Percentiles rank a stretch among this genome's conserved stretches.
Conservation (phyloP, 1,139 yeast species). For the Candida dubliniensis region DNA sequence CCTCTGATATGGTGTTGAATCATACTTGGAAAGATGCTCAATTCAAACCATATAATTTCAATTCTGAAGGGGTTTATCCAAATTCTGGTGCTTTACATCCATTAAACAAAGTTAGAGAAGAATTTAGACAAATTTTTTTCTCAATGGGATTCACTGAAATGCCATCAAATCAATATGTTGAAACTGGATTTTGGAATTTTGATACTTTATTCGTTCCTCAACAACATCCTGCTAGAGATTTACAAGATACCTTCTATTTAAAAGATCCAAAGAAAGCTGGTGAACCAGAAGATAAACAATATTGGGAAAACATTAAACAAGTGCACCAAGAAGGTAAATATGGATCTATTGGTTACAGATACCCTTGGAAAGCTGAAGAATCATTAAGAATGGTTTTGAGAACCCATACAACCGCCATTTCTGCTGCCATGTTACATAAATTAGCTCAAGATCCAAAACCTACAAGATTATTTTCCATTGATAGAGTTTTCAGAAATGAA, state of each 20-base stretch:
- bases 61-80: constrained; percentile 89
- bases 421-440: constrained; percentile 82
- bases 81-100: constrained; percentile 95
- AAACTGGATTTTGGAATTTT: constrained; percentile 98
- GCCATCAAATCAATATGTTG: constrained; percentile 98
- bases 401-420: constrained; percentile 96
- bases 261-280: constrained; percentile 86
- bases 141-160: constrained; percentile 97
- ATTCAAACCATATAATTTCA: constrained; percentile 94
- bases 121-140: constrained; percentile 95
- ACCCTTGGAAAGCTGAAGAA: constrained; percentile 94
- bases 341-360: constrained; percentile 97
- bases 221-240: constrained; percentile 99
- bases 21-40: constrained; percentile 82
- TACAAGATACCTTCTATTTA: constrained; percentile 96
- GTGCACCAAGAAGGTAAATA: constrained; percentile 90
- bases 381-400: constrained; percentile 88
- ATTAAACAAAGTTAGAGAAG: constrained; percentile 92
- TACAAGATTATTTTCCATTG: constrained; percentile 89
- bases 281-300: constrained; percentile 75
- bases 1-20: constrained; percentile 81
- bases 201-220: constrained; percentile 96
- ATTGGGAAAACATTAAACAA: constrained; percentile 72
- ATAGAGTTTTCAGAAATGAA: constrained; percentile 98
- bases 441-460: constrained; percentile 91